Conservation (phyloP, 2,329 filamentous ascomycete species). For the Waltergamsia citrina region DNA sequence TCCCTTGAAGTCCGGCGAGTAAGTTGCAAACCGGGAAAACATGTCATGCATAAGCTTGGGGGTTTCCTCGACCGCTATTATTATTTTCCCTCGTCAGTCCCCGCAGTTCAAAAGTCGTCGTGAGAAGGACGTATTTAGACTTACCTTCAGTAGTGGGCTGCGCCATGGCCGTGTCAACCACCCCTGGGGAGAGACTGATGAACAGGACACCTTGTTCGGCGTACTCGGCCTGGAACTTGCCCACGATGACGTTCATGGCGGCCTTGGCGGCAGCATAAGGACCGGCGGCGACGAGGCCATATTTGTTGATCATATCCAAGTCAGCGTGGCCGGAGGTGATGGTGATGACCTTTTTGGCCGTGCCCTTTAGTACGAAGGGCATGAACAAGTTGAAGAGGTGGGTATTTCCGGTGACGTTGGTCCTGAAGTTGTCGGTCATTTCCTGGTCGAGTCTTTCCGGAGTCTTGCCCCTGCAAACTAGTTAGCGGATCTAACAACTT, state of each 20-base stretch:
- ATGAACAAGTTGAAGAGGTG: constrained; percentile 41
- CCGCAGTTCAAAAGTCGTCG: background rate
- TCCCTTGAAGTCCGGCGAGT: constrained; percentile 4
- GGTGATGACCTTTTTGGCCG: constrained; percentile 39
- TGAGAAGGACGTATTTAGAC: background rate
- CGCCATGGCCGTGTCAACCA: constrained; percentile 4
- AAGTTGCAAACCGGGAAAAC: constrained; percentile 1
- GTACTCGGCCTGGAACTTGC: constrained; percentile 40
- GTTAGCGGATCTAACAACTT: too few species aligned
- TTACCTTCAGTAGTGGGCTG: background rate
- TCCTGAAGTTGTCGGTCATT: constrained; percentile 17
- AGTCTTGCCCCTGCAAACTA: constrained; percentile 1
- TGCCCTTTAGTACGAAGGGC: constrained; percentile 37
- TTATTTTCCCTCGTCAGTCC: background rate
- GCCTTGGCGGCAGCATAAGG: constrained; percentile 39
- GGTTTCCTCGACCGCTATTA: background rate
- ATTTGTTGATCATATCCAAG: constrained; percentile 24
- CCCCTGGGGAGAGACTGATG: constrained; percentile 16
- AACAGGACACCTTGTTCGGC: constrained; percentile 38
- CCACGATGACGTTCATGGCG: constrained; percentile 35
- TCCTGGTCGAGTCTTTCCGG: constrained; percentile 2
- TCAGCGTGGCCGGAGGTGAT: constrained; percentile 38
- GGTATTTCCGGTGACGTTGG: constrained; percentile 40
- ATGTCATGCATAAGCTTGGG: background rate
- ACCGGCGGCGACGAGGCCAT: constrained; percentile 19